These are phyloP conservation scores for Tubosaeta brunneosetosa DNA, from an alignment of 768 basidiomycete genomes.

Conservation along the genomic window DNA sequence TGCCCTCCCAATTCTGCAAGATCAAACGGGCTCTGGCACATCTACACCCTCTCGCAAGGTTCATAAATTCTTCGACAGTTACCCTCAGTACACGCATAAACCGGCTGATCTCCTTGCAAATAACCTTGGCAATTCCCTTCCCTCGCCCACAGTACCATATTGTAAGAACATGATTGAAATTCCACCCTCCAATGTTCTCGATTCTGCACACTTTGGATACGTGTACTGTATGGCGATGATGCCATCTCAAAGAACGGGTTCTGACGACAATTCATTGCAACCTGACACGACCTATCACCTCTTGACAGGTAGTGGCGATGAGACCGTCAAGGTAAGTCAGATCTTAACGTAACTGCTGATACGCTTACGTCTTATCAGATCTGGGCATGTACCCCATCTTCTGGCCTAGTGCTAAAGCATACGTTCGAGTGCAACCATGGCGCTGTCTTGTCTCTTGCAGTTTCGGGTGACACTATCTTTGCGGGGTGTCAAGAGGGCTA, in stretches of 20 bases:
- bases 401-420: conserved; percentile 48
- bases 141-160: conserved; percentile 27
- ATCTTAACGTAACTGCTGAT: neutral
- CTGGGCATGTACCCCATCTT: conserved; percentile 51
- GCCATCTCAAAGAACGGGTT: conserved; percentile 37
- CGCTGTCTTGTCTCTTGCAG: conserved; percentile 77
- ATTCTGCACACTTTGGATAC: conserved; percentile 93
- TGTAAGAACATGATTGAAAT: conserved; percentile 42
- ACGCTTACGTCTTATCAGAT: conserved; percentile 37
- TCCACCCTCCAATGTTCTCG: conserved; percentile 64
- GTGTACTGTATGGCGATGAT: conserved; percentile 75
- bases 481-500: conserved; percentile 94
- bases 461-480: conserved; percentile 74
- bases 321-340: conserved; percentile 68
- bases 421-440: conserved; percentile 71
- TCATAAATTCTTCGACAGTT: conserved; percentile 92
- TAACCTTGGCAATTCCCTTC: conserved; percentile 40
- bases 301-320: conserved; percentile 88
- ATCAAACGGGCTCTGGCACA: conserved; percentile 25
- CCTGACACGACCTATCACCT: conserved; percentile 42
- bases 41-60: conserved; percentile 46
- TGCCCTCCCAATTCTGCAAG: neutral
- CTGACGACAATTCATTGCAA: conserved; percentile 23
- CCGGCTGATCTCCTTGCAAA: conserved; percentile 67
- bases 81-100: conserved; percentile 65